Evolutionary conservation across 495 filamentous ascomycete species (phyloP).

Genomic region (Amphirosellinia nigrospora): DNA sequence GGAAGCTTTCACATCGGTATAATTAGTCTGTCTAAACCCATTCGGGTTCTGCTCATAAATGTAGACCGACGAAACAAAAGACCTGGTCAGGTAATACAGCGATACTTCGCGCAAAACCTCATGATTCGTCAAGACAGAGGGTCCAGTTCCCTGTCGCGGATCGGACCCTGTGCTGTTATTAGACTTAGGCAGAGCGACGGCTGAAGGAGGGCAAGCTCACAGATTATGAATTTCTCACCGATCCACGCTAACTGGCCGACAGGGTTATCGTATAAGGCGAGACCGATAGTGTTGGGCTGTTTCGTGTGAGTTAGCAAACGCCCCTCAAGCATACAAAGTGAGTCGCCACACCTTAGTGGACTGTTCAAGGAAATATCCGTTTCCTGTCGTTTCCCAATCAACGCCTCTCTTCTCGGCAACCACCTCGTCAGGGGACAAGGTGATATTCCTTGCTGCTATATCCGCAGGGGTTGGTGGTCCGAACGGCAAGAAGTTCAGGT

Average conservation of each 20-base stretch:
- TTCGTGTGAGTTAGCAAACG: slow-evolving; percentile 9
- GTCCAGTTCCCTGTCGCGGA: slow-evolving; percentile 26
- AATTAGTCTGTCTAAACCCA: slow-evolving; percentile 18
- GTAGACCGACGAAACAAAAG: slow-evolving; percentile 31
- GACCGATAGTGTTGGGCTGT: slow-evolving; percentile 46
- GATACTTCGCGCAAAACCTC: slow-evolving; percentile 40
- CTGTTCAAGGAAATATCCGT: background rate
- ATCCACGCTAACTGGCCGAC: slow-evolving; percentile 47
- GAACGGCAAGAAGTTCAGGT: slow-evolving; percentile 30
- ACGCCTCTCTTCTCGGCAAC: slow-evolving; percentile 24
- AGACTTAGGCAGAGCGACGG: background rate
- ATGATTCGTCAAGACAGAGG: slow-evolving; percentile 28
- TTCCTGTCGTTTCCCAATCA: background rate
- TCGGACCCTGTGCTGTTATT: slow-evolving; percentile 21
- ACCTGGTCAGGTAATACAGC: slow-evolving; percentile 41
- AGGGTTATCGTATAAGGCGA: slow-evolving; percentile 47
- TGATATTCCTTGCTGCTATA: slow-evolving; percentile 24
- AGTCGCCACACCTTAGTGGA: background rate
- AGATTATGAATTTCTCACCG: slow-evolving; percentile 44
- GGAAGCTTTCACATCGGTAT: slow-evolving; percentile 13
- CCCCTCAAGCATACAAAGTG: background rate
- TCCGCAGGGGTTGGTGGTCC: slow-evolving; percentile 27
- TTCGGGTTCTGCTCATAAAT: slow-evolving; percentile 31
- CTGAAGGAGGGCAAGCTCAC: slow-evolving; percentile 22
- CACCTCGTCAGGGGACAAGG: slow-evolving; percentile 25